phyloP scores from a whole-genome alignment of 306 rosid genomes.

The Ceratonia siliqua region DNA sequence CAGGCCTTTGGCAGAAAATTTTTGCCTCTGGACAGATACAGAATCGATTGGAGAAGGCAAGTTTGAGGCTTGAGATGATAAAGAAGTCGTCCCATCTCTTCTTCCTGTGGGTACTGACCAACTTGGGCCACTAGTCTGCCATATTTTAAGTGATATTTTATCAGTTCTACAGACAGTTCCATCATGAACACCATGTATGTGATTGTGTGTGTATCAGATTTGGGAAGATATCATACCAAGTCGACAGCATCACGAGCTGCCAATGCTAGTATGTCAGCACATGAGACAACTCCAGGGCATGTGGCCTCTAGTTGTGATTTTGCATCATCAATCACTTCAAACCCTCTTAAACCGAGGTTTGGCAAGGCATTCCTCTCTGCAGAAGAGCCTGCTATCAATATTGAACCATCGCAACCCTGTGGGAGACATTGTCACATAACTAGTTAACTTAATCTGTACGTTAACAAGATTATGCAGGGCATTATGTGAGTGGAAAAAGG shows the following conservation, averaged over 20 bases:
- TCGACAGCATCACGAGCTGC: conserved; percentile 73
- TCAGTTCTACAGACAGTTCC: neutral
- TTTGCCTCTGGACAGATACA: no score
- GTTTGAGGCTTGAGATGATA: conserved; percentile 51
- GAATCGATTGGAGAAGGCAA: conserved; percentile 84
- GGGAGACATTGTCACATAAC: neutral
- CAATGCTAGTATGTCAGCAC: conserved; percentile 68
- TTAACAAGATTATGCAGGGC: neutral
- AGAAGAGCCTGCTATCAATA: conserved; percentile 44
- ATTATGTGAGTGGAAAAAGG: neutral
- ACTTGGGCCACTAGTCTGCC: conserved; percentile 70
- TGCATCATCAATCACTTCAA: conserved; percentile 67
- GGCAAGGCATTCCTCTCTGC: conserved; percentile 52
- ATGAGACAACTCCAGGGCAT: conserved; percentile 67
- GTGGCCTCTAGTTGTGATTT: conserved; percentile 52
- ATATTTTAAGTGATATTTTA: neutral
- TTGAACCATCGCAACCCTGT: conserved; percentile 71
- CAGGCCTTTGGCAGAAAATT: no score
- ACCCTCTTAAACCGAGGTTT: conserved; percentile 65
- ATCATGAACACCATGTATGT: neutral
- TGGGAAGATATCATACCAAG: conserved; percentile 57
- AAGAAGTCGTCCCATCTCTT: conserved; percentile 70
- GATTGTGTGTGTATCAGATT: no score
- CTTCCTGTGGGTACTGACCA: conserved; percentile 71
- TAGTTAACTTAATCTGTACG: no score